Base-by-base conservation (phyloP, 176 grass and related monocot species). In the Oropetium thomaeum region DNA sequence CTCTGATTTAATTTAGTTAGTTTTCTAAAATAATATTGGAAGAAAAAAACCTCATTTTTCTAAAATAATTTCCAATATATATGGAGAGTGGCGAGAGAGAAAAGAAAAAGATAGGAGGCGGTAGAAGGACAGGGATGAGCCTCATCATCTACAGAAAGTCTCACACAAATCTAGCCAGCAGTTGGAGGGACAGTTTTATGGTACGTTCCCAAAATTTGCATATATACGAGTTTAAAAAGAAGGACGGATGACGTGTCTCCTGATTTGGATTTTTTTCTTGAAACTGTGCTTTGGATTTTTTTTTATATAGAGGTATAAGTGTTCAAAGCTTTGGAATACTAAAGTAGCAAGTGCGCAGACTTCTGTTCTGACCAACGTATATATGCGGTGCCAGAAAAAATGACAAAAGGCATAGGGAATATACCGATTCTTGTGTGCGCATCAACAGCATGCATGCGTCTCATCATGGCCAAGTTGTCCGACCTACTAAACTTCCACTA, bases 391-490 rank as follows among this genome's bases (percentile, higher is more conserved):
- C 69, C 69, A 60, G 17, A 67, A 67, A 60, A 52, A 60, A 49
- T 59, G 52, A 74, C 23, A 79, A 71, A 72, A 73, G 9, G 59
- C 10, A 8, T 32, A 26, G 41, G 76, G 83, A 85, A 85, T 85
- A 74, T 80, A 85, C 76, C 20, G 69, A 74, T 80, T 85, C 83
- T 14, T 74, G 32, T 5, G 68, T 40, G 41, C 61, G 62, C 83
- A 59, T 74, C 83, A 74, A 60, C 69, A 74, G 74, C 69, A 68
- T 58, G 69, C 61, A 68, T 66, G 61, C 39, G 73, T 71, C 62
- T 65, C 62, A 33, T 68, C 40, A 41, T 52, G 49, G 31, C 20
- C 73, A 77, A 55, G 66, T 77, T 77, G 73, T 41, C 51, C 52
- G n/a, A 68, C 42, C 61, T 83, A 40, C 11, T 52, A 38, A 66